These are phyloP conservation scores for Solanum acaule DNA, from an alignment of 257 asterid genomes.

Conservation along the genomic window DNA sequence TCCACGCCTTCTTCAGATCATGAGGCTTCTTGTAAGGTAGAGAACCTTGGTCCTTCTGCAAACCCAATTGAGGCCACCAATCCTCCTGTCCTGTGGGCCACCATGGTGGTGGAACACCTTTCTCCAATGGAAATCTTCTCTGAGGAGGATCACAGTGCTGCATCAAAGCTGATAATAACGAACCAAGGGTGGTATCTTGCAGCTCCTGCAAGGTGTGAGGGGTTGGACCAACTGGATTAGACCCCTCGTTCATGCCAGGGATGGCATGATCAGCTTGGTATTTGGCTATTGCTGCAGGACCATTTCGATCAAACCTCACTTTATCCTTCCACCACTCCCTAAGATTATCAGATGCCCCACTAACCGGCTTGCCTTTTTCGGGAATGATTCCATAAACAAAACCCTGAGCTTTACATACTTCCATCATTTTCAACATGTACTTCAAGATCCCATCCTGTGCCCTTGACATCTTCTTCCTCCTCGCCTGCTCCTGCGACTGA, in stretches of 20 bases:
- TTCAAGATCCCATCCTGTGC: slow-evolving; percentile 93
- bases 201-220: slow-evolving; percentile 83
- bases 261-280: slow-evolving; percentile 45
- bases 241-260: slow-evolving; percentile 34
- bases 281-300: slow-evolving; percentile 70
- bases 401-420: slow-evolving; percentile 89
- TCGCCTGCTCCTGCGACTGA: slow-evolving; percentile 87
- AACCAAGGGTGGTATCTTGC: slow-evolving; percentile 84
- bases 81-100: slow-evolving; percentile 84
- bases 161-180: slow-evolving; percentile 75
- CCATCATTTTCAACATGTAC: slow-evolving; percentile 93
- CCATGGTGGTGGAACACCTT: slow-evolving; percentile 87
- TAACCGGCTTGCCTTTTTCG: slow-evolving; percentile 85
- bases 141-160: slow-evolving; percentile 94
- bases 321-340: slow-evolving; percentile 97
- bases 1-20: slow-evolving; percentile 79
- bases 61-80: slow-evolving; percentile 83
- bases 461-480: slow-evolving; percentile 92
- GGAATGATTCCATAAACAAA: slow-evolving; percentile 93
- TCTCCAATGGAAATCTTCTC: slow-evolving; percentile 78
- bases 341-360: slow-evolving; percentile 84
- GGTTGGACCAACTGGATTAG: slow-evolving; percentile 41
- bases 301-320: slow-evolving; percentile 75
- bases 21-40: slow-evolving; percentile 96
- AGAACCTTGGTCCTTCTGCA: slow-evolving; percentile 54